These are phyloP conservation scores for Claviceps arundinis DNA, from an alignment of 2,329 filamentous ascomycete species.

Conservation along the genomic window DNA sequence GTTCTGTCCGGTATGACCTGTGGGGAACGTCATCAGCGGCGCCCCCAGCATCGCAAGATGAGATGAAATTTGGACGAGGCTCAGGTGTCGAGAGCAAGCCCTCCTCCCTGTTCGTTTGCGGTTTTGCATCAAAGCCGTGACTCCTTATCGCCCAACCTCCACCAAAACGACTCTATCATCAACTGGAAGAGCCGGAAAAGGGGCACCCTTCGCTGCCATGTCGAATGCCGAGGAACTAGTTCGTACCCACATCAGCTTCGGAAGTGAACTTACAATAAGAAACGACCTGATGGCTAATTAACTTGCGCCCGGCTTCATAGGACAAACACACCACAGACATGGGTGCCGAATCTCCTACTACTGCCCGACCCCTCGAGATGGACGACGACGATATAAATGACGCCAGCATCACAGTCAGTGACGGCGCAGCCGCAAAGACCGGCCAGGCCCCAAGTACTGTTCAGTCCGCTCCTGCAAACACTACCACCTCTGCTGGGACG, in stretches of 20 bases:
- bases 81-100: not conserved
- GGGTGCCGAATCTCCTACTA: constrained; percentile 52
- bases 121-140: not conserved
- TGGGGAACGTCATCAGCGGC: constrained; percentile 26
- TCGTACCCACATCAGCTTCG: constrained; percentile 15
- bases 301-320: constrained; percentile 17
- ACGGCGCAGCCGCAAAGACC: constrained; percentile 17
- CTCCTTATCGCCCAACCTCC: not conserved
- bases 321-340: constrained; percentile 28
- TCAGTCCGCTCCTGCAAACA: constrained; percentile 10
- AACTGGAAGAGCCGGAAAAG: not conserved
- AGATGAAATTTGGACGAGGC: not conserved
- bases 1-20: constrained; percentile 6
- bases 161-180: not conserved
- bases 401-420: constrained; percentile 34
- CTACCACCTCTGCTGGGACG: constrained; percentile 18
- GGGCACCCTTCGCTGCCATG: constrained; percentile 18
- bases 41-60: constrained; percentile 2
- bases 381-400: constrained; percentile 60
- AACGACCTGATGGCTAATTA: constrained; percentile 9
- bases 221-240: constrained; percentile 31
- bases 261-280: not conserved
- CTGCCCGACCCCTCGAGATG: constrained; percentile 50
- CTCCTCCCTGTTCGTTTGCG: not conserved
- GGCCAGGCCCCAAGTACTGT: not conserved